These are phyloP conservation scores for Cyberlindnera americana DNA, from an alignment of 805 yeast genomes.

Conservation along the genomic window DNA sequence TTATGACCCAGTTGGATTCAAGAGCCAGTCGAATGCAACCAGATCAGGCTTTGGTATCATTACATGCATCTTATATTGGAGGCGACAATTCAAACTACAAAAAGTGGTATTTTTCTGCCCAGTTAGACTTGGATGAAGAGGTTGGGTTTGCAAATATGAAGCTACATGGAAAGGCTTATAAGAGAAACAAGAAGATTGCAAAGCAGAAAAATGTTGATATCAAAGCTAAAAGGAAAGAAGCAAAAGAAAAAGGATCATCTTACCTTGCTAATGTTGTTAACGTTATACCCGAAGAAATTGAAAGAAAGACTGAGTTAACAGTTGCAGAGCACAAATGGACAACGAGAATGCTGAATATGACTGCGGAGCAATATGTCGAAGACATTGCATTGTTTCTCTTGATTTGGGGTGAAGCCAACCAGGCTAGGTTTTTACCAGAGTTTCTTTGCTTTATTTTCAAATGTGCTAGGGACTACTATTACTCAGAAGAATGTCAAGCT, in stretches of 20 bases:
- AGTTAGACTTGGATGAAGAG: conserved; percentile 69
- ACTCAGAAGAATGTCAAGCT: conserved; percentile 37
- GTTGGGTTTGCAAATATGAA: conserved; percentile 56
- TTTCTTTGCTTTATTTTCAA: conserved; percentile 80
- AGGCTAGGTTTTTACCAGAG: conserved; percentile 82
- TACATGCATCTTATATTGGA: conserved; percentile 91
- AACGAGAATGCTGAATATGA: conserved; percentile 41
- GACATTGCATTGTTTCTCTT: conserved; percentile 70
- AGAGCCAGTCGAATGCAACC: conserved; percentile 79
- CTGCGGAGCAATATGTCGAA: conserved; percentile 48
- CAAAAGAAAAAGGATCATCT: conserved; percentile 45
- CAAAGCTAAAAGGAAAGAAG: conserved; percentile 34
- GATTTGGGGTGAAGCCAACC: conserved; percentile 92
- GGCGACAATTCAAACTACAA: conserved; percentile 84
- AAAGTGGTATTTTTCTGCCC: conserved; percentile 91
- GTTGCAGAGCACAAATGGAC: conserved; percentile 70
- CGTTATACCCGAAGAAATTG: conserved; percentile 22
- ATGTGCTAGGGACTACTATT: conserved; percentile 65
- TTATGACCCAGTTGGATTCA: conserved; percentile 80
- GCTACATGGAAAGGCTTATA: conserved; percentile 43
- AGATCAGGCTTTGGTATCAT: conserved; percentile 60
- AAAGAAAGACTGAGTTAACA: not conserved
- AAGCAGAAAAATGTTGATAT: conserved; percentile 36
- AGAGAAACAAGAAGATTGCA: conserved; percentile 42
- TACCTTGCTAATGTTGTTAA: conserved; percentile 48